phyloP scores from a whole-genome alignment of 75 land plant species.

The Ceratopteris richardii region DNA sequence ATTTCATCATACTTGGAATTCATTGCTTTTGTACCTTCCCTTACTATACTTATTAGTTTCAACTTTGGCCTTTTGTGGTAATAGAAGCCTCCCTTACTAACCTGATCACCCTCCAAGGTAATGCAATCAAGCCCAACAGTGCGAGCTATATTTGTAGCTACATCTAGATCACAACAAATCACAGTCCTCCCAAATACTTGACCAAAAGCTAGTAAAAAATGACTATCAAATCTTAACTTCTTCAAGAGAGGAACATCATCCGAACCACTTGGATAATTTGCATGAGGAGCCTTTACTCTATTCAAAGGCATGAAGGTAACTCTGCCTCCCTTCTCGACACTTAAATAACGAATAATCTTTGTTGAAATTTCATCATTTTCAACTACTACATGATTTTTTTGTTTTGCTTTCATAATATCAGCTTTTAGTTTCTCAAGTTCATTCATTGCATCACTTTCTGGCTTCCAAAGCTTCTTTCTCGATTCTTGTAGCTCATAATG shows the following conservation, averaged over 20 bases:
- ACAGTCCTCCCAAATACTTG: no score
- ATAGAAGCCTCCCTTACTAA: constrained; percentile 97
- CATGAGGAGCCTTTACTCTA: no score
- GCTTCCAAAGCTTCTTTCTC: no score
- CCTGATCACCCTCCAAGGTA: constrained; percentile 98
- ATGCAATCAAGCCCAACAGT: no score
- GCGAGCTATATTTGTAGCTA: no score
- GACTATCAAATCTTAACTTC: no score
- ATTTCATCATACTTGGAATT: constrained; percentile 56
- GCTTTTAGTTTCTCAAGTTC: no score
- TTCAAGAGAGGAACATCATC: constrained; percentile 86
- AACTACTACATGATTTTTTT: constrained; percentile 75
- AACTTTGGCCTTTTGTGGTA: constrained; percentile 77
- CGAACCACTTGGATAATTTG: constrained; percentile 65
- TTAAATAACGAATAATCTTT: constrained; percentile 75
- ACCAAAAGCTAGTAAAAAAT: constrained; percentile 63
- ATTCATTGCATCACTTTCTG: constrained; percentile 50
- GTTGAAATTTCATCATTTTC: no score
- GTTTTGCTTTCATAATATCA: constrained; percentile 80
- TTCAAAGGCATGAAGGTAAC: constrained; percentile 96
- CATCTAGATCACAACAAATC: no score
- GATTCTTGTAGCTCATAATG: constrained; percentile 75
- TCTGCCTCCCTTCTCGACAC: constrained; percentile 81
- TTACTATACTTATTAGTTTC: constrained; percentile 71
- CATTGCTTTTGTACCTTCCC: constrained; percentile 36